Percentiles rank a stretch among this genome's conserved stretches.
Evolutionary conservation across 805 yeast species (phyloP).

Genomic region (Yarrowia osloensis): DNA sequence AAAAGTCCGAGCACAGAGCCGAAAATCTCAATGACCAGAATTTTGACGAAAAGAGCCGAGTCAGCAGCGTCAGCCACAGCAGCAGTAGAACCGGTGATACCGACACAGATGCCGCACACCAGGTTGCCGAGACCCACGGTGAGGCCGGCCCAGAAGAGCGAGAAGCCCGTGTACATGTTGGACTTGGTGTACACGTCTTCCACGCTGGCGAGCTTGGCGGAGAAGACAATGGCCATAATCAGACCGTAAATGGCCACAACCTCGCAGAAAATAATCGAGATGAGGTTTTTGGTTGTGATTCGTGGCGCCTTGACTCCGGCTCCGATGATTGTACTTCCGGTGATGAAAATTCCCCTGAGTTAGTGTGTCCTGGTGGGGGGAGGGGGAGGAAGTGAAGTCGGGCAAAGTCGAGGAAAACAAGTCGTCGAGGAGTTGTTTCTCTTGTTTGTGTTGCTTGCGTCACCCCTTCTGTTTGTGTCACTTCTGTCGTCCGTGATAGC

Average conservation of each 20-base stretch:
- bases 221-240: slow-evolving; percentile 95
- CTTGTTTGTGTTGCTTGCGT: too few relatives aligned
- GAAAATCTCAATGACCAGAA: slow-evolving; percentile 94
- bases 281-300: slow-evolving; percentile 94
- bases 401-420: too few relatives aligned
- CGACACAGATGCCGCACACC: slow-evolving; percentile 96
- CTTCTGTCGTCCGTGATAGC: too few relatives aligned
- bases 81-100: slow-evolving; percentile 97
- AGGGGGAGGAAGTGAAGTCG: too few relatives aligned
- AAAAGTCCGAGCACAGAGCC: slow-evolving; percentile 94
- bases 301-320: slow-evolving; percentile 98
- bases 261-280: slow-evolving; percentile 96
- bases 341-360: slow-evolving; percentile 78
- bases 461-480: too few relatives aligned
- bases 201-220: slow-evolving; percentile 75
- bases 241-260: slow-evolving; percentile 98
- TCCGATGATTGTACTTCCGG: slow-evolving; percentile 92
- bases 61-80: slow-evolving; percentile 98
- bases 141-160: slow-evolving; percentile 96
- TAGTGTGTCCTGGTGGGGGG: too few relatives aligned
- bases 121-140: slow-evolving; percentile 93
- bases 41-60: slow-evolving; percentile 90
- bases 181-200: slow-evolving; percentile 69
- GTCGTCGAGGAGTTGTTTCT: too few relatives aligned
- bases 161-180: slow-evolving; percentile 90